A percentile compares a stretch with the other conserved stretches of the same genome.
Conservation (phyloP, 2,329 filamentous ascomycete species). For the Grosmannia clavigera region DNA sequence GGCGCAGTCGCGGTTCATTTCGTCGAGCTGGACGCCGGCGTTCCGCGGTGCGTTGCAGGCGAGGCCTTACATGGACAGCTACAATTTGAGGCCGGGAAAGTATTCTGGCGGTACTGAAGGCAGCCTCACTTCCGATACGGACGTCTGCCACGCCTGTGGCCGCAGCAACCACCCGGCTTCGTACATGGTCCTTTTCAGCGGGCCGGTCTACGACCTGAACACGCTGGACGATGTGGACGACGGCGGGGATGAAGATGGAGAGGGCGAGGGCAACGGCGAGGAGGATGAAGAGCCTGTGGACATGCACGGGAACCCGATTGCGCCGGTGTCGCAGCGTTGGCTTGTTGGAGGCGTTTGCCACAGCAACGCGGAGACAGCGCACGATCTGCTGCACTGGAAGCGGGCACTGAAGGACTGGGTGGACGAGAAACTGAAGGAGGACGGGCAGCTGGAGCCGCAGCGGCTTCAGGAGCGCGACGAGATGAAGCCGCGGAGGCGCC, state of each 20-base stretch:
- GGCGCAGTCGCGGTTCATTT: constrained; percentile 58
- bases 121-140: constrained; percentile 12
- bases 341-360: constrained; percentile 26
- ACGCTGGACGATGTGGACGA: constrained; percentile 52
- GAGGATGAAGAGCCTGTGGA: constrained; percentile 27
- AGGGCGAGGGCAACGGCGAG: constrained; percentile 20
- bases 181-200: constrained; percentile 48
- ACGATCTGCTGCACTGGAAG: constrained; percentile 65
- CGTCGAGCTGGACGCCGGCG: constrained; percentile 53
- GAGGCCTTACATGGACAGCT: constrained; percentile 47
- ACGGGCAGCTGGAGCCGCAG: constrained; percentile 44
- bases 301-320: constrained; percentile 25
- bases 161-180: constrained; percentile 55
- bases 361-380: constrained; percentile 51
- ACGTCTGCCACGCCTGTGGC: constrained; percentile 59
- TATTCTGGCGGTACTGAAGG: not conserved
- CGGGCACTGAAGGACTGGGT: constrained; percentile 63
- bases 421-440: constrained; percentile 42
- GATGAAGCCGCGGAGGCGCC: constrained; percentile 46
- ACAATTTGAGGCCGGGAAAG: constrained; percentile 25
- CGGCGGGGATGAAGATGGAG: constrained; percentile 19
- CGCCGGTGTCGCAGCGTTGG: constrained; percentile 26
- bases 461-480: constrained; percentile 48
- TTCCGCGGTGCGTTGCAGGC: constrained; percentile 56
- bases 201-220: constrained; percentile 51